Evolutionary conservation across 2,329 filamentous ascomycete species (phyloP), one percentile per base, ranked within the genome.

Genomic region (Dothideomycetes sp.): DNA sequence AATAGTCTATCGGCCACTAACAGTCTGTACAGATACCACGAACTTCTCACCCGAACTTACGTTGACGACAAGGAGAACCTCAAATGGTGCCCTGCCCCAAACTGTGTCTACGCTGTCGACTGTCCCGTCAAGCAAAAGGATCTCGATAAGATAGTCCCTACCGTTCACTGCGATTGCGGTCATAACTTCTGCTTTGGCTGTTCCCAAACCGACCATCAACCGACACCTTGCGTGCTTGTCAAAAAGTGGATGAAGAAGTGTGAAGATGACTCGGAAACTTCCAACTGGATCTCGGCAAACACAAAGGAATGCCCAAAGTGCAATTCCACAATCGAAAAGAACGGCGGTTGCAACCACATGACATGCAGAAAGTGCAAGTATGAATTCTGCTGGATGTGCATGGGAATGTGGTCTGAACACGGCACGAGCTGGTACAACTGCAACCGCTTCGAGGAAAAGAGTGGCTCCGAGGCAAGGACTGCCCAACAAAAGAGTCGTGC

Each of bases 311-410:
- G 91, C 49, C 89, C 91, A 0, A 91, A 84, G 59, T 98, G 91
- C 63, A 79, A 85, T 52, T 96, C 89, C 2, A 98, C 91, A 0
- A 98, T 98, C 31, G 91, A 98, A 65, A 98, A 98, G 75, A 98
- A 98, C 51, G 88, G 88, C 38, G 88, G 88, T 3, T 95, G 88
- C 68, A 95, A 95, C 65, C 88, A 95, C 62, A 95, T 95, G 88
- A 95, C 88, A 0, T 95, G 88, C 60, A 73, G 88, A 43, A 95
- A 95, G 62, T 95, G 88, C 68, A 86, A 87, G 56, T 81, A 95
- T 57, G 88, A 95, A 57, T 95, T 98, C 57, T 98, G 91, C 66
- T 98, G 91, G 91, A 96, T 98, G 84, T 98, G 91, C 57, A 98
- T 98, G 91, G 91, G 91, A 0, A 70, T 94, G 1, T 98, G 91